Evolutionary conservation across 2,329 filamentous ascomycete genomes (phyloP), one percentile per base, ranked within the genome.

Genomic region (Epichloe sp.): DNA sequence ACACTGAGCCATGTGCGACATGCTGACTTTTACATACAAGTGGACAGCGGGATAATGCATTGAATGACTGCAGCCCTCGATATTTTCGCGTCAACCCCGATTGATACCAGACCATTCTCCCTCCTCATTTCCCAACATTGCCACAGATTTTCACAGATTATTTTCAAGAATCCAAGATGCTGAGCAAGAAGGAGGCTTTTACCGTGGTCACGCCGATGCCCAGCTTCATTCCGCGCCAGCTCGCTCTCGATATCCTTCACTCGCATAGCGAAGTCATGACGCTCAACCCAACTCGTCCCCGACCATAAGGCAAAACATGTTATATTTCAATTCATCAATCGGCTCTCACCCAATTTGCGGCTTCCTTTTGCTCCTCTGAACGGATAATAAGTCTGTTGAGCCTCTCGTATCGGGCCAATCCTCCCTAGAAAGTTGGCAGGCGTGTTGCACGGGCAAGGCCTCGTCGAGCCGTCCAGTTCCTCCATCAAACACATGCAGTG

Each of bases 221-320:
- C 35, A 72, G 74, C 61, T 83, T 81, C 65, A 84, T 86, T 56
- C 83, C 83, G 17, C 81, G 83, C 54, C 81, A 86, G 63, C 74
- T 86, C 50, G 83, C 83, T 57, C 75, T 86, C 67, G 82, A 86
- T 62, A 83, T 86, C 62, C 77, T 86, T 52, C 83, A 86, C 63
- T 78, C 78, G 56, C 82, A 86, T 65, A 75, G 77, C 63, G 82
- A 86, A 62, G 78, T 86, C 64, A 85, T 86, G 68, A 81, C 78
- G 36, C 68, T 86, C 54, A 85, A 85, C 59, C 83, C 83, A 4
- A 4, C 77, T 86, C 47, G 82, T 86, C 31, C 74, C 83, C 53
- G 70, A 71, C 38, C 76, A 82, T 68, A 78, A 78, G 56, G 12
- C 8, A 44, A 44, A 19, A 37, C 7, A 5, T 36, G 2, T 7